Conservation (phyloP, 23 red algal species). For the Gracilaria caudata region DNA sequence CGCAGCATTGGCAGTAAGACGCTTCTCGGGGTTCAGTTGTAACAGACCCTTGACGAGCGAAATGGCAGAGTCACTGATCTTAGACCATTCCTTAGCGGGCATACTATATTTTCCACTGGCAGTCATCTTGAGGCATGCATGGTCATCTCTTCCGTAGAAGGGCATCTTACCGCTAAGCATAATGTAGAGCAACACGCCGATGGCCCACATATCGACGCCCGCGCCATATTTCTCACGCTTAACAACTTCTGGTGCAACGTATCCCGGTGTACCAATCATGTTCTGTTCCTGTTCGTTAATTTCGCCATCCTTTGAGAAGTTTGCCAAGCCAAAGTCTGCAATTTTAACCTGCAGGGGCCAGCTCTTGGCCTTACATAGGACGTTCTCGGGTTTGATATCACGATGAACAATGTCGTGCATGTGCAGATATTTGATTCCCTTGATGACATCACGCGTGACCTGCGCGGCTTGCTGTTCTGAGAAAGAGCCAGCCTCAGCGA, state of each 20-base stretch:
- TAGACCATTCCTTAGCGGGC: slow-evolving; percentile 79
- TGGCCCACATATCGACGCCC: slow-evolving; percentile 93
- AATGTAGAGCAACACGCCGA: slow-evolving; percentile 95
- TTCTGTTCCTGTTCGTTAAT: slow-evolving; percentile 23
- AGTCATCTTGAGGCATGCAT: slow-evolving; percentile 83
- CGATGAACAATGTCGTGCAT: slow-evolving; percentile 79
- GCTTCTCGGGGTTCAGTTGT: slow-evolving; percentile 83
- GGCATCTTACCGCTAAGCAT: slow-evolving; percentile 99
- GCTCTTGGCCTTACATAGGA: slow-evolving; percentile 62
- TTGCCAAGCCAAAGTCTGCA: slow-evolving; percentile 96
- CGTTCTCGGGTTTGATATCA: slow-evolving; percentile 95
- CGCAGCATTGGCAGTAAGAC: slow-evolving; percentile 85
- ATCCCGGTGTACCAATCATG: slow-evolving; percentile 95
- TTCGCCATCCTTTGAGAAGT: slow-evolving; percentile 75
- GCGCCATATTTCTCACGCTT: slow-evolving; percentile 78
- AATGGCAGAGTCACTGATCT: slow-evolving; percentile 82
- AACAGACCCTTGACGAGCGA: slow-evolving; percentile 82
- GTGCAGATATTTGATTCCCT: slow-evolving; percentile 87
- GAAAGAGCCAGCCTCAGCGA: slow-evolving; percentile 81
- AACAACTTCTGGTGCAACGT: slow-evolving; percentile 96
- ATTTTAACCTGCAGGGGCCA: slow-evolving; percentile 95
- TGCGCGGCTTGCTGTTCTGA: slow-evolving; percentile 79
- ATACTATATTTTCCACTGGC: slow-evolving; percentile 78
- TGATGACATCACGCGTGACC: slow-evolving; percentile 77
- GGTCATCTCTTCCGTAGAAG: slow-evolving; percentile 92